These are phyloP conservation scores for Podaxis mareebaensis DNA, from an alignment of 768 basidiomycete genomes.

Conservation along the genomic window DNA sequence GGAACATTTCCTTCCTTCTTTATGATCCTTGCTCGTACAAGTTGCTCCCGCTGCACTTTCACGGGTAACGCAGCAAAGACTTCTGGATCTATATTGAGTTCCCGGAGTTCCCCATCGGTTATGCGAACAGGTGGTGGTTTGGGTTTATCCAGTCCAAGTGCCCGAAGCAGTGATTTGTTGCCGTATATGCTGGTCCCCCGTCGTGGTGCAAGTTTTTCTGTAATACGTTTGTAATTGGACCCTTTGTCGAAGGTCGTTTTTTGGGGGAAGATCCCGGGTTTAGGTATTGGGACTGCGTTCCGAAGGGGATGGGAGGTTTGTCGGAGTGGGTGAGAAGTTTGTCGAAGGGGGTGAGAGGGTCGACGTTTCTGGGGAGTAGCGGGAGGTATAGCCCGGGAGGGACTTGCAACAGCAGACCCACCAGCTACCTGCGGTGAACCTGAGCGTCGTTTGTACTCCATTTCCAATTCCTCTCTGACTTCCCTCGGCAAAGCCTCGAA, in stretches of 20 bases:
- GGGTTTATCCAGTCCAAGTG: conserved; percentile 31
- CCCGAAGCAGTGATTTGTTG: conserved; percentile 31
- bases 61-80: conserved; percentile 67
- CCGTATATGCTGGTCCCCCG: conserved; percentile 33
- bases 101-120: conserved; percentile 55
- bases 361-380: neutral
- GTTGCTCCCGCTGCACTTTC: conserved; percentile 72
- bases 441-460: conserved; percentile 64
- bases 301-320: neutral
- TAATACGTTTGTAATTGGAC: conserved; percentile 56
- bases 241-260: conserved; percentile 30
- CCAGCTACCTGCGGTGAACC: conserved; percentile 37
- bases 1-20: conserved; percentile 43
- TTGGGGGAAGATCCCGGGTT: conserved; percentile 33
- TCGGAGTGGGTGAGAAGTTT: conserved; percentile 10
- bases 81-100: conserved; percentile 60
- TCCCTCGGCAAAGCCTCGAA: conserved; percentile 72
- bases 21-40: conserved; percentile 57
- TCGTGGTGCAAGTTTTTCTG: conserved; percentile 48
- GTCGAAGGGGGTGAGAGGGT: neutral
- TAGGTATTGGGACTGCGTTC: neutral
- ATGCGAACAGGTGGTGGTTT: conserved; percentile 41
- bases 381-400: neutral
- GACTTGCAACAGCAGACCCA: neutral
- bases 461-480: conserved; percentile 66